Evolutionary conservation across 164 flowering plant genomes (phyloP).

Genomic region (Vitis cinerea): DNA sequence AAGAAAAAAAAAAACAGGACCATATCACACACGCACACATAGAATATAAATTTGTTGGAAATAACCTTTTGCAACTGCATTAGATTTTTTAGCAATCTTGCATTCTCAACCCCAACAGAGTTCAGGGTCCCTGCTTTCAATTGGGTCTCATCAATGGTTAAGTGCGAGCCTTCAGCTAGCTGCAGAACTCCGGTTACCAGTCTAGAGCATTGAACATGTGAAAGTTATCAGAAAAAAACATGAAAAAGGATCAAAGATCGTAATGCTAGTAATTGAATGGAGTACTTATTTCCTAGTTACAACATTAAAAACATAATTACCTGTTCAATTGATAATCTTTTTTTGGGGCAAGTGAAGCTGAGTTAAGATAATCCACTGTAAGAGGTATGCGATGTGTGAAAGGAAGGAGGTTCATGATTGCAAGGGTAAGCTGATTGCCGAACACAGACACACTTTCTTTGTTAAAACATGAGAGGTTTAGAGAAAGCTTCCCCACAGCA

Average conservation of each 20-base stretch:
- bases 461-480: conserved; percentile 70
- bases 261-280: neutral
- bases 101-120: conserved; percentile 71
- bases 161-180: conserved; percentile 81
- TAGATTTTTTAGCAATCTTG: conserved; percentile 60
- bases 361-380: conserved; percentile 78
- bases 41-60: neutral
- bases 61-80: conserved; percentile 77
- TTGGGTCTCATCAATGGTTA: conserved; percentile 81
- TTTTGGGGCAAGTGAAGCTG: conserved; percentile 67
- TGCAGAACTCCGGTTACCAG: conserved; percentile 76
- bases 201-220: conserved; percentile 35
- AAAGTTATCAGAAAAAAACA: neutral
- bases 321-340: conserved; percentile 81
- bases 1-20: no score
- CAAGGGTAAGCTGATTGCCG: conserved; percentile 44
- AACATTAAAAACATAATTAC: conserved; percentile 25
- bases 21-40: no score
- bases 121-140: conserved; percentile 71
- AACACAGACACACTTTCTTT: conserved; percentile 65
- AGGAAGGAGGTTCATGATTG: conserved; percentile 64
- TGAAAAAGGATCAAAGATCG: neutral
- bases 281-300: neutral
- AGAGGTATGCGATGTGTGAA: conserved; percentile 61
- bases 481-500: conserved; percentile 90